Evolutionary conservation across 306 rosid species (phyloP), one percentile per base, ranked within the genome.

Genomic region (Sophora flavescens): DNA sequence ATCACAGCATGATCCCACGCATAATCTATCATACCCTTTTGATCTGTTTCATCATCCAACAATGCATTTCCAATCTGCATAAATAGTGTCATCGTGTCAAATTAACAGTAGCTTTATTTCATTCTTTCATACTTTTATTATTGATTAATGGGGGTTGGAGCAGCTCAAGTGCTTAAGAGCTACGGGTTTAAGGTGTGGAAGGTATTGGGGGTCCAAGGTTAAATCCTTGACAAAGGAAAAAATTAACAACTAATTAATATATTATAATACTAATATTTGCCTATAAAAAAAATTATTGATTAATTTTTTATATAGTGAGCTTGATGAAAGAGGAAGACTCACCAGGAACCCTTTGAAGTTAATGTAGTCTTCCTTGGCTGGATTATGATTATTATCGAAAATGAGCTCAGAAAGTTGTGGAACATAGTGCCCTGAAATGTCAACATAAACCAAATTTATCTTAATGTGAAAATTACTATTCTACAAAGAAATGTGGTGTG

Each of bases 291-390:
- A n/a, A 30, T 50, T 17, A 0, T 17, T 41, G 13, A 36, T 59
- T 32, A 30, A 13, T 50, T 50, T 14, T 1, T 1, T 64, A 2
- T 62, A 14, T 6, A 13, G 0, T 11, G 15, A 72, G 18, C 0
- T 65, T 32, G 41, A 67, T 16, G 26, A 12, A 22, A 58, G 3
- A 65, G 8, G 32, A 65, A 35, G 5, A 41, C 2, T 78, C 59
- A 91, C 97, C 95, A 91, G 56, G 81, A 91, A 76, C 1, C 95
- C 97, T 78, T 88, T 89, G 83, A 89, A 87, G 66, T 89, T 89
- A 30, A 91, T 86, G 71, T 72, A 59, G n/a, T 82, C 84, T 50
- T 78, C 76, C 35, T 82, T 64, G 39, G 18, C 7, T 8, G 71
- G 48, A 53, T 83, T 54, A 1, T 53, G 81, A 54, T 89, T 92